Percentiles rank a stretch among this genome's conserved stretches.
Conservation (phyloP, 177 flowering plant species). For the Vitis hybrid region DNA sequence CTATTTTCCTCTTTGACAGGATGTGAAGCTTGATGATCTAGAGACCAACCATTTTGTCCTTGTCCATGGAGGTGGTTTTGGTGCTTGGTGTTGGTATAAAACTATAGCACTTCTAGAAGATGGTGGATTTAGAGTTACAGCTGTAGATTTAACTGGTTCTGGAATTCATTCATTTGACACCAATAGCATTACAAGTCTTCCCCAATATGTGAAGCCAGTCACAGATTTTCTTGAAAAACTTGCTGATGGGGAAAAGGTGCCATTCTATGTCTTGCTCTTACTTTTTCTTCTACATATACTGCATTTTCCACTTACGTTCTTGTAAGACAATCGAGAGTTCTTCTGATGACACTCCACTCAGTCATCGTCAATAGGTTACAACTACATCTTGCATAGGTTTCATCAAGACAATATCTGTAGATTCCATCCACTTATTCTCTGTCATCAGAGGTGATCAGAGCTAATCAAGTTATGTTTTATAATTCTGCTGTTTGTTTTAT, state of each 20-base stretch:
- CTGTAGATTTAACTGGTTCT: constrained; percentile 86
- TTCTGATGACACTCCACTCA: too few relatives aligned
- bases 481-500: too few relatives aligned
- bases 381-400: too few relatives aligned
- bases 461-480: too few relatives aligned
- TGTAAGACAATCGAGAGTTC: not conserved
- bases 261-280: constrained; percentile 4
- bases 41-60: constrained; percentile 83
- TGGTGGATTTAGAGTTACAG: constrained; percentile 77
- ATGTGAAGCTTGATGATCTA: constrained; percentile 60
- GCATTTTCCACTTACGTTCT: not conserved
- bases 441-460: too few relatives aligned
- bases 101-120: constrained; percentile 89
- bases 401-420: too few relatives aligned
- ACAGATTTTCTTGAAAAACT: constrained; percentile 66
- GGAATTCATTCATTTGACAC: constrained; percentile 81
- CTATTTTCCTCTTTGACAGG: constrained; percentile 31
- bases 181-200: constrained; percentile 71
- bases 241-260: constrained; percentile 67
- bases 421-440: too few relatives aligned
- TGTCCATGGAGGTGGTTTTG: constrained; percentile 98
- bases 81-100: constrained; percentile 99
- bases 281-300: not conserved
- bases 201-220: constrained; percentile 86
- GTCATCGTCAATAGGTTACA: too few relatives aligned